A percentile compares a stretch with the other conserved stretches of the same genome.
phyloP scores from a whole-genome alignment of 331 rosid species.

The Quercus phellos region DNA sequence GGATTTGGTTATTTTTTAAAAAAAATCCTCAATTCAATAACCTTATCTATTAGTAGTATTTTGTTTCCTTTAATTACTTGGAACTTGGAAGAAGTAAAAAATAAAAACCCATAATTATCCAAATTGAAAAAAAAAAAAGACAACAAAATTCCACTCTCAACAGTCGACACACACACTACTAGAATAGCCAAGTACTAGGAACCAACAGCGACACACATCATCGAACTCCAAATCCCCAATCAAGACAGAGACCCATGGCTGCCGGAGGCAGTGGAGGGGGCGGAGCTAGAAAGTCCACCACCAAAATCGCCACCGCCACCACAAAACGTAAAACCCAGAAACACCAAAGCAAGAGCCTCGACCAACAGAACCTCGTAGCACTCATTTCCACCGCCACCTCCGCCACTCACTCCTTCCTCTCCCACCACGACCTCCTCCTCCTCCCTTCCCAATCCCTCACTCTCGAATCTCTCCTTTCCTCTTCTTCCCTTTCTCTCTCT shows the following conservation, averaged over 20 bases:
- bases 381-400: conserved; percentile 35
- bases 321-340: conserved; percentile 21
- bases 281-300: background rate
- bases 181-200: too few species aligned
- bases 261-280: conserved; percentile 7
- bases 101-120: too few species aligned
- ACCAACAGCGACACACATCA: too few species aligned
- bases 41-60: too few species aligned
- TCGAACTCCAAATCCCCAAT: background rate
- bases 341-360: background rate
- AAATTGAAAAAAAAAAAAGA: too few species aligned
- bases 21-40: too few species aligned
- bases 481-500: conserved; percentile 36
- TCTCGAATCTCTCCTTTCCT: conserved; percentile 58
- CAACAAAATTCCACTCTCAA: too few species aligned
- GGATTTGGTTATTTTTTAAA: too few species aligned
- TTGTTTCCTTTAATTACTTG: too few species aligned
- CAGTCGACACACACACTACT: too few species aligned
- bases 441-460: conserved; percentile 62
- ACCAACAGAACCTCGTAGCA: conserved; percentile 17
- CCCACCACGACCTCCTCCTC: conserved; percentile 51
- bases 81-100: too few species aligned
- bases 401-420: conserved; percentile 54
- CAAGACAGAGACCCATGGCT: background rate
- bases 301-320: background rate